These are phyloP conservation scores for Ascochyta rabiei DNA, from an alignment of 2,329 filamentous ascomycete species.

Conservation along the genomic window DNA sequence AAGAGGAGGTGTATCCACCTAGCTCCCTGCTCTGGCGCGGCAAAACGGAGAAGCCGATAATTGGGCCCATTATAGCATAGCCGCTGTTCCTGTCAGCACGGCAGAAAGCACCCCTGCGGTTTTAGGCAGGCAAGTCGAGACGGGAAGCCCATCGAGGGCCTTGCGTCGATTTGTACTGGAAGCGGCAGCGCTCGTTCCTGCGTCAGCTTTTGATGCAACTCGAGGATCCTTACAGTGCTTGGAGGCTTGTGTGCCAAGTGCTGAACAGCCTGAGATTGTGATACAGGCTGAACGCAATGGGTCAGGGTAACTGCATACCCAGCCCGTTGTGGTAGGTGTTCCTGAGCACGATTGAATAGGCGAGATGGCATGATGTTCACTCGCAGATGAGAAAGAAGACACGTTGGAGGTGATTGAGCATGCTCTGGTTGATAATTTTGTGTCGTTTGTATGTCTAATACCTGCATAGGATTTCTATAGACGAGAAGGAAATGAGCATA, in stretches of 20 bases:
- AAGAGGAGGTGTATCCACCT: neutral
- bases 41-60: neutral
- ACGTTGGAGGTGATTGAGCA: neutral
- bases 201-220: constrained; percentile 5
- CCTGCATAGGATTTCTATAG: constrained; percentile 19
- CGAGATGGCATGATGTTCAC: neutral
- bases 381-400: neutral
- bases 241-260: constrained; percentile 2
- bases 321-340: neutral
- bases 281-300: neutral
- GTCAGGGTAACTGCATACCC: neutral
- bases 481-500: neutral
- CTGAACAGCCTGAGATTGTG: constrained; percentile 1
- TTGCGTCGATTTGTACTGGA: constrained; percentile 4
- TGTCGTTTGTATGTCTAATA: constrained; percentile 6
- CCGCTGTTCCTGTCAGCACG: constrained; percentile 5
- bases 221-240: constrained; percentile 1
- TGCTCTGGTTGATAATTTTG: neutral
- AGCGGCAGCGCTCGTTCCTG: constrained; percentile 4
- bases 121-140: constrained; percentile 5
- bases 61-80: neutral
- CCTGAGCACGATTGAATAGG: neutral
- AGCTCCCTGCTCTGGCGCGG: neutral
- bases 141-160: neutral
- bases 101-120: constrained; percentile 2